Base-by-base conservation (phyloP, 2,329 filamentous ascomycete genomes). In the Ceratocystis alfenasii region DNA sequence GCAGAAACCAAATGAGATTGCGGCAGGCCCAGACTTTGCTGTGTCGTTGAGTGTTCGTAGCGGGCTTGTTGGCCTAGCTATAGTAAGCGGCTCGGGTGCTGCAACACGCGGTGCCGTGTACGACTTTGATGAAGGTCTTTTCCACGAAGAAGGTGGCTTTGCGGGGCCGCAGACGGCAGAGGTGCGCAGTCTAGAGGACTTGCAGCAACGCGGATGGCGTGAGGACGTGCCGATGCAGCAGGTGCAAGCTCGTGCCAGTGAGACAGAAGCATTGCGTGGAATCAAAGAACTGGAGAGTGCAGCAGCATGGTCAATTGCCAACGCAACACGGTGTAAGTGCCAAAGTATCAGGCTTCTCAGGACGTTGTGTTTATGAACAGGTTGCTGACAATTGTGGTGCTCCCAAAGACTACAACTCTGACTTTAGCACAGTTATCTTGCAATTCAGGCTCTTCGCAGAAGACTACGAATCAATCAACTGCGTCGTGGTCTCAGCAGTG, bases 401-500 rank as follows among this genome's bases (percentile, higher is more conserved):
- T 20, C 50, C 36, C 28, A 25, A 20, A 55, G 66, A 62, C 22
- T 64, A 59, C 41, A 67, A 67, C 53, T 30, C 62, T 2, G 66
- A 68, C 15, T 65, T 68, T 22, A 55, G 63, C 22, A 48, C 63
- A 15, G 61, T 57, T 10, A 68, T 68, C 30, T 25, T 68, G 6
- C 48, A 62, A 17, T 68, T 68, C 60, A 20, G 28, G 5, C 48
- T 68, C 55, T 46, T 22, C 20, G n/a, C 66, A 3, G 46, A 46
- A 2, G 33, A 64, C 30, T 69, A 41, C 5, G 63, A 69, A 2
- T 41, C 63, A 0, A 55, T 70, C 7, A 59, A 65, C 0, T 74
- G 72, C 53, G 55, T 65, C 8, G 30, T 72, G 4, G 10, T 62
- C 0, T 50, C 70, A 0, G 44, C 67, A 3, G 22, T 70, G 0